Evolutionary conservation across 805 yeast species (phyloP), one percentile per base, ranked within the genome.

Genomic region (Metschnikowia lunata): DNA sequence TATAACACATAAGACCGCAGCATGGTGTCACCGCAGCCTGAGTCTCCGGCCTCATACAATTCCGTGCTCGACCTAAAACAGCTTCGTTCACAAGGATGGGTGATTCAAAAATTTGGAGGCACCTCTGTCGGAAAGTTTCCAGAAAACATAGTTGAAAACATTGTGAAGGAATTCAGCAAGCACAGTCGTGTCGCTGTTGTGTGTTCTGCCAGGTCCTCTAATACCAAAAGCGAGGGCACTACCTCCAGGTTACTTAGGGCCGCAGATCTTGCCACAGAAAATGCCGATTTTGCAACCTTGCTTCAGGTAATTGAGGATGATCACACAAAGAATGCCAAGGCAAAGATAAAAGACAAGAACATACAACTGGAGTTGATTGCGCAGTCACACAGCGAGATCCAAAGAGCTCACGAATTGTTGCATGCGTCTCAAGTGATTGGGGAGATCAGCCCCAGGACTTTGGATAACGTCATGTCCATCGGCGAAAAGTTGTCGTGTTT

Each of bases 71-170:
- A 71, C 50, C 56, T 71, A 35, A 61, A 59, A 30, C 45, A 50
- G 15, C 55, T 52, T 11, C 40, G 51, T 13, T 37, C 59, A 26
- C 42, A 48, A 13, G 71, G 71, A 8, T 71, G 76, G 76, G 52
- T 71, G 34, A 59, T 93, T 7, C 99, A 93, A 64, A 93, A 93
- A 66, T 93, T 88, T 59, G 99, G 99, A 39, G 99, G 99, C 42
- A 93, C 99, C 12, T 83, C 93, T 37, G 97, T 93, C 29, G 99
- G 99, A 18, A 93, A 93, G 63, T 90, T 93, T 64, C 87, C 97
- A 8, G 81, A 76, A 40, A 78, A 83, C 52, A 93, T 93, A 43
- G 89, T 88, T 26, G 85, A 85, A 47, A 87, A 88, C 52, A 88
- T 93, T 39, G 86, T 93, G 38, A 80, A 80, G 58, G 78, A 72